Evolutionary conservation across 164 flowering plant species (phyloP).

Genomic region (Amborella trichopoda): DNA sequence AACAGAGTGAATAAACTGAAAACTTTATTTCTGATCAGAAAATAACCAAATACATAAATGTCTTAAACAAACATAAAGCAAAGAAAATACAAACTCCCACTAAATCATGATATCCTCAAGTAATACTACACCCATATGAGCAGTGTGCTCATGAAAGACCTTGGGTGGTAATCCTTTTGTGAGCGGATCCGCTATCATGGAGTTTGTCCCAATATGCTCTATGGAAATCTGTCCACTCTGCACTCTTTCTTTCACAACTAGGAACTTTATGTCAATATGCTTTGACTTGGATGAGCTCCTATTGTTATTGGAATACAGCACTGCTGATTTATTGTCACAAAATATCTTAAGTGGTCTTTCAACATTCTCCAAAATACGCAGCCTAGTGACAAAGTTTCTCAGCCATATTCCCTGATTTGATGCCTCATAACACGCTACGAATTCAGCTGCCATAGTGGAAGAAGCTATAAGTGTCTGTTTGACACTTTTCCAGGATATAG

Average conservation of each 20-base stretch:
- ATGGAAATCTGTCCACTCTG: constrained; percentile 4
- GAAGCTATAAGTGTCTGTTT: background rate
- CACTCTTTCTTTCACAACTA: constrained; percentile 12
- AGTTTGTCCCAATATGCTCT: constrained; percentile 3
- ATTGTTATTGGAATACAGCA: constrained; percentile 7
- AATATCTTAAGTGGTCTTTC: constrained; percentile 8
- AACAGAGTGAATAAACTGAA: background rate
- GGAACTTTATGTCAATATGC: constrained; percentile 10
- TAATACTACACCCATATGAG: constrained; percentile 3
- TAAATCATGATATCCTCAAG: background rate
- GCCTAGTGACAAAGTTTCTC: constrained; percentile 3
- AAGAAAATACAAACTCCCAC: constrained; percentile 3
- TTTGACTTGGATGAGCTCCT: constrained; percentile 9
- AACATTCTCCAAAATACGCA: constrained; percentile 3
- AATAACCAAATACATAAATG: background rate
- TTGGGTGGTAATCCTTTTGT: background rate
- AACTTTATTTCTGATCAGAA: no score
- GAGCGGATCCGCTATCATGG: constrained; percentile 3
- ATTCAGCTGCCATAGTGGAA: no score
- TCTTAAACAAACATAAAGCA: background rate
- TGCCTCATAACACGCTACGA: no score
- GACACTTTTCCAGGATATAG: background rate
- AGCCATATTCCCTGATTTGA: constrained; percentile 3
- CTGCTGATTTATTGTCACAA: constrained; percentile 9
- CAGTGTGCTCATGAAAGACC: constrained; percentile 2